Evolutionary conservation across 2,329 filamentous ascomycete species (phyloP).

Genomic region (Huntiella moniliformis): DNA sequence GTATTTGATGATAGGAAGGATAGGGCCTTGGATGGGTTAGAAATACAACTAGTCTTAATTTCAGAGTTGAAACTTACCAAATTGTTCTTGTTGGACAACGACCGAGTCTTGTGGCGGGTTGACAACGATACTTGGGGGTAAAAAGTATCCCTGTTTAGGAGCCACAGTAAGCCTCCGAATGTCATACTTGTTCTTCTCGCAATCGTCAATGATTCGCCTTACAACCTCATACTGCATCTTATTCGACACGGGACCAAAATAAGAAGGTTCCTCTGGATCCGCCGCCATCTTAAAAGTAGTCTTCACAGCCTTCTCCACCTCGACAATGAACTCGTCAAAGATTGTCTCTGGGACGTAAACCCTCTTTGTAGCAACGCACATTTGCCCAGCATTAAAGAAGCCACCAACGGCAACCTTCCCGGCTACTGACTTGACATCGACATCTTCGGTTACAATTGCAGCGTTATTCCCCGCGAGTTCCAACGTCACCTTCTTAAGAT

Average conservation of each 20-base stretch:
- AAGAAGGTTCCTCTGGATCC: slow-evolving; percentile 20
- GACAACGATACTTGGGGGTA: slow-evolving; percentile 40
- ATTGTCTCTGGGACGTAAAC: slow-evolving; percentile 42
- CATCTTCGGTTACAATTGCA: slow-evolving; percentile 38
- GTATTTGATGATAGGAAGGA: slow-evolving; percentile 45
- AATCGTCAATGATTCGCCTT: slow-evolving; percentile 28
- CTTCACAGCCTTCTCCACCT: slow-evolving; percentile 17
- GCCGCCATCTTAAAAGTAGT: slow-evolving; percentile 16
- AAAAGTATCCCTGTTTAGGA: slow-evolving; percentile 31
- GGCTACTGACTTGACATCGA: slow-evolving; percentile 26
- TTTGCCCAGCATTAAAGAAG: slow-evolving; percentile 36
- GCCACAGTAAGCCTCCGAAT: slow-evolving; percentile 27
- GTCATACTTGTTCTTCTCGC: slow-evolving; percentile 34
- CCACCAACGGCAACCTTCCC: slow-evolving; percentile 27
- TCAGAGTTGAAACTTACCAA: slow-evolving; percentile 16
- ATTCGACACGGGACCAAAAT: slow-evolving; percentile 45
- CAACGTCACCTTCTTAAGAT: slow-evolving; percentile 40
- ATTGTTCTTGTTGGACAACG: slow-evolving; percentile 36
- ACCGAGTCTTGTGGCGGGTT: slow-evolving; percentile 37
- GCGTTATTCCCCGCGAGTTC: slow-evolving; percentile 45
- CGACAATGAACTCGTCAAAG: slow-evolving; percentile 33
- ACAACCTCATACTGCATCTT: slow-evolving; percentile 42
- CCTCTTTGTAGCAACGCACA: slow-evolving; percentile 29
- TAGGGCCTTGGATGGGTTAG: slow-evolving; percentile 26
- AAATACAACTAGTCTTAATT: not conserved